phyloP scores from a whole-genome alignment of 805 yeast genomes.

The Starmerella potacharoeniae region DNA sequence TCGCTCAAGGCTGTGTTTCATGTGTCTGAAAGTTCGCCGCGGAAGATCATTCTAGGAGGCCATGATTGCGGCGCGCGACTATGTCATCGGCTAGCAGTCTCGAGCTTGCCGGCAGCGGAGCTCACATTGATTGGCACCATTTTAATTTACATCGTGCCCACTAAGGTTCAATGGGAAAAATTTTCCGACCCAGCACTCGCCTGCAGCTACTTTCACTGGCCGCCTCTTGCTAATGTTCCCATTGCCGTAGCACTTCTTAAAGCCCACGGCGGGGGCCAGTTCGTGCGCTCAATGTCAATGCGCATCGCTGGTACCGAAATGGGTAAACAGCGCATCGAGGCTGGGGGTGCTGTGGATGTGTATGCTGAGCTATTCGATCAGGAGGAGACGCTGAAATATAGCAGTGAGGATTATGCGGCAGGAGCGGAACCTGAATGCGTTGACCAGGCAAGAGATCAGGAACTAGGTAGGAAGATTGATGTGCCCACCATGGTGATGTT shows the following conservation, averaged over 20 bases:
- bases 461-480: background rate
- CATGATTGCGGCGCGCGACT: background rate
- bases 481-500: background rate
- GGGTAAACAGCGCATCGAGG: background rate
- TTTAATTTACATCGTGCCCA: background rate
- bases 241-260: background rate
- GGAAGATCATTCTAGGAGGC: background rate
- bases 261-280: background rate
- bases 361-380: background rate
- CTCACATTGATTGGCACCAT: background rate
- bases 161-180: background rate
- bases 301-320: background rate
- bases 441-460: background rate
- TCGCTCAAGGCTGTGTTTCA: background rate
- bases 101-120: background rate
- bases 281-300: background rate
- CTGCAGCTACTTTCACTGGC: constrained; percentile 1
- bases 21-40: background rate
- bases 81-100: background rate
- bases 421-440: background rate
- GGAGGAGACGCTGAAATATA: background rate
- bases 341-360: background rate
- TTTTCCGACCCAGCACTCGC: background rate
- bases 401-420: background rate
- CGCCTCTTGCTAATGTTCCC: background rate